Base-by-base conservation (phyloP, 108 stramenopile species). In the Skeletonema grethae region DNA sequence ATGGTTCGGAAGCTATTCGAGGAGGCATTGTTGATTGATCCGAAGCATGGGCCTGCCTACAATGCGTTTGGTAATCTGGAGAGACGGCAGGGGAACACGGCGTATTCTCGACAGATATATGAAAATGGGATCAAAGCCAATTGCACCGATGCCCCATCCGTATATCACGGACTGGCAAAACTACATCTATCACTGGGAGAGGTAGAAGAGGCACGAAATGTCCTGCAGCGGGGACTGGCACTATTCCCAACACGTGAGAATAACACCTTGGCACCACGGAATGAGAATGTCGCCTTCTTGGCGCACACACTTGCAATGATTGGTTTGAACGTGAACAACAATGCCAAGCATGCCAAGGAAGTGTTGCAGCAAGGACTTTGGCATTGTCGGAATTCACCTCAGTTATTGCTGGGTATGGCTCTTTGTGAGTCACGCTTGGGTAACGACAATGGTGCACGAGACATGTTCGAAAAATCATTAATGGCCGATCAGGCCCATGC, bases 261-360 rank as follows among this genome's bases (percentile, higher is more conserved):
- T 70, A 78, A 67, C 15, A 76, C 65, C 1, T 30, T 34, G 55
- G 28, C 16, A 10, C 50, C 59, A 25, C 39, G 65, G 36, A 82
- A 86, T 12, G 80, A 89, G 15, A 84, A 88, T 25, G 89, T 87
- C 1, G 85, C 72, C 1, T 95, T 95, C 69, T 57, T 96, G 16
- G 76, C 84, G 11, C 95, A 96, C 67, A 90, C 92, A 3, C 84
- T 96, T 0, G 92, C 90, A 24, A 93, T 91, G 91, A 73, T 96
- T 1, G 92, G 91, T 58, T 69, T 95, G 29, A 89, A 90, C 34
- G 72, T 83, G 67, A 88, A 93, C 62, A 79, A 82, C 25, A 77
- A 84, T 29, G 64, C 72, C 24, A 74, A 67, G 22, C 68, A 22
- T 4, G 94, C 91, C 5, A 79, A 88, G 65, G 56, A 67, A 18